Evolutionary conservation across 1,284 basidiomycete species (phyloP).

Genomic region (Lignosus rhinocerotis): DNA sequence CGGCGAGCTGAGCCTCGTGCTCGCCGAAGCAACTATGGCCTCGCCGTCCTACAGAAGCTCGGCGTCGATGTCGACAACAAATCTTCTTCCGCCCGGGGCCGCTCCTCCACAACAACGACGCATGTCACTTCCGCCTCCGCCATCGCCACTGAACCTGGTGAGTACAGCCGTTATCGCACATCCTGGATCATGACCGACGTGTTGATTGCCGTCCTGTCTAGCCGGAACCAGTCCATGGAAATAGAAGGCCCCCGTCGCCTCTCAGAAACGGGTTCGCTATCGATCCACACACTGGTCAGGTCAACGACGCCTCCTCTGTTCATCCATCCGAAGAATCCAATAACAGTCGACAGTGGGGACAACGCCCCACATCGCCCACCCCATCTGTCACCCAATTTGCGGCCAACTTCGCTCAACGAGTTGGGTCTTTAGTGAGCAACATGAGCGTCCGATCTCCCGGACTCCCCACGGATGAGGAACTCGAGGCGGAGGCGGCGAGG

Average conservation of each 20-base stretch:
- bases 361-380: conserved; percentile 57
- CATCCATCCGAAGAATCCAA: conserved; percentile 46
- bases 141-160: conserved; percentile 37
- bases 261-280: conserved; percentile 60
- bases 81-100: conserved; percentile 30
- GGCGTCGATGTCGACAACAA: conserved; percentile 31
- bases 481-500: conserved; percentile 74
- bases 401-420: conserved; percentile 66
- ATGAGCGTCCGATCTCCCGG: conserved; percentile 45
- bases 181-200: conserved; percentile 13
- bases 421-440: conserved; percentile 61
- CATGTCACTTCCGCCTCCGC: conserved; percentile 38
- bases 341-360: conserved; percentile 42
- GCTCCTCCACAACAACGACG: conserved; percentile 31
- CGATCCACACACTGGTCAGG: conserved; percentile 55
- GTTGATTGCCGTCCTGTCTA: conserved; percentile 24
- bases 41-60: conserved; percentile 33
- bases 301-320: conserved; percentile 49
- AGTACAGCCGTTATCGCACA: conserved; percentile 19
- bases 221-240: conserved; percentile 38
- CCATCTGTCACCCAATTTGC: conserved; percentile 73
- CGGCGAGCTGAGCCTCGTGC: conserved; percentile 31
- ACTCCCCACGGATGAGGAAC: conserved; percentile 69
- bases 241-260: conserved; percentile 62
- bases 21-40: conserved; percentile 32